A percentile compares a stretch with the other conserved stretches of the same genome.
These are phyloP conservation scores for Citeromyces siamensis DNA, from an alignment of 1,139 yeast genomes.

Conservation along the genomic window DNA sequence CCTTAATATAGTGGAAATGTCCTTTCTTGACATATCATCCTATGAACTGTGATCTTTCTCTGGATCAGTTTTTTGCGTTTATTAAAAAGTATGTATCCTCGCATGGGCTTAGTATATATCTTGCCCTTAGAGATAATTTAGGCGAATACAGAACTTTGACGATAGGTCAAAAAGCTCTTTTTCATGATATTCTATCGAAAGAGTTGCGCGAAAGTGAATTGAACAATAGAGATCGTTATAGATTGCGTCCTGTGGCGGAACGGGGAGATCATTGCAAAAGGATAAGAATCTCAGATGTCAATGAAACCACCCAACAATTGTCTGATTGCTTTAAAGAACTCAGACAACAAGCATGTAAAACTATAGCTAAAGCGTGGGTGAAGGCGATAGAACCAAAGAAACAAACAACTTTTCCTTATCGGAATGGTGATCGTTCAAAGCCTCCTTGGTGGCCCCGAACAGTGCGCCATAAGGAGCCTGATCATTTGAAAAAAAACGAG, in stretches of 20 bases:
- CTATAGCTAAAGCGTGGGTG: constrained; percentile 58
- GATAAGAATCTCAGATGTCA: background rate
- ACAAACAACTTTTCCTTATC: constrained; percentile 55
- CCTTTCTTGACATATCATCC: too few relatives aligned
- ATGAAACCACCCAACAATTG: constrained; percentile 16
- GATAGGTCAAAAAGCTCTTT: background rate
- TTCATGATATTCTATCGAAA: background rate
- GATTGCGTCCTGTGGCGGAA: background rate
- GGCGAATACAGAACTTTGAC: background rate
- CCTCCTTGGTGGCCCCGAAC: constrained; percentile 65
- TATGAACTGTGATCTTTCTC: background rate
- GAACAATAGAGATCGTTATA: background rate
- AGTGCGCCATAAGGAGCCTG: constrained; percentile 61
- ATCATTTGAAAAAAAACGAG: constrained; percentile 50
- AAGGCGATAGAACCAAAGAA: constrained; percentile 53
- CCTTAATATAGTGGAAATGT: too few relatives aligned
- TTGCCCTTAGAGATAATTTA: background rate
- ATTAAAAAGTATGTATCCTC: background rate
- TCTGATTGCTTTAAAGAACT: constrained; percentile 20
- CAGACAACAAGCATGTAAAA: constrained; percentile 48
- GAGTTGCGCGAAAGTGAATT: background rate
- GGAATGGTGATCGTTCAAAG: constrained; percentile 28
- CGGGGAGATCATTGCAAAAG: background rate
- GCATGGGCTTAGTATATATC: background rate
- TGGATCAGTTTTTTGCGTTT: background rate